Conservation (phyloP, 768 basidiomycete genomes). For the Zangia roseola region DNA sequence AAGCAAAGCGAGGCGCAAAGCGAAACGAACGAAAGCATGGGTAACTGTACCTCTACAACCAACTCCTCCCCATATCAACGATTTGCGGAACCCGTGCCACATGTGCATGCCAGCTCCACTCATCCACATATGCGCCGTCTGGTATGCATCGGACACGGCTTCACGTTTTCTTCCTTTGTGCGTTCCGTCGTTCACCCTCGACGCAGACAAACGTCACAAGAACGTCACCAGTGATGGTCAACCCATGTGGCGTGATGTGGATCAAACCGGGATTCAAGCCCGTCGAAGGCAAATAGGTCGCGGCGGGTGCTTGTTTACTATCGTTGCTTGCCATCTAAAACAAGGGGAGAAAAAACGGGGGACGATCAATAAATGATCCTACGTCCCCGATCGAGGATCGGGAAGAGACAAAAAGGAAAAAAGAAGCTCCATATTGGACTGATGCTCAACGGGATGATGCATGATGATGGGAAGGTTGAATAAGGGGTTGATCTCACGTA, state of each 20-base stretch:
- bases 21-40: too few relatives aligned
- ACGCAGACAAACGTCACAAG: conserved; percentile 33
- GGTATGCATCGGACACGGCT: too few relatives aligned
- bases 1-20: too few relatives aligned
- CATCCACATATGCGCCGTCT: too few relatives aligned
- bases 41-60: too few relatives aligned
- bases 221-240: conserved; percentile 33
- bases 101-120: too few relatives aligned
- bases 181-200: conserved; percentile 32
- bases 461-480: too few relatives aligned
- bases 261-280: conserved; percentile 29
- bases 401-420: background rate
- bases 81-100: too few relatives aligned
- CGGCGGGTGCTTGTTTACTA: conserved; percentile 32
- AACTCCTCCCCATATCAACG: too few relatives aligned
- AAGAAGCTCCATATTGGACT: background rate
- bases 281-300: conserved; percentile 27
- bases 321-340: conserved; percentile 33
- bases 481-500: conserved; percentile 7
- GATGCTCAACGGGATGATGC: too few relatives aligned
- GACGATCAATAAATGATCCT: conserved; percentile 1
- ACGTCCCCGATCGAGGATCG: background rate
- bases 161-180: conserved; percentile 21
- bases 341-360: too few relatives aligned
- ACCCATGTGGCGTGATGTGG: conserved; percentile 33